These are phyloP conservation scores for Piper longum DNA, from an alignment of 164 flowering plant species.

Conservation along the genomic window DNA sequence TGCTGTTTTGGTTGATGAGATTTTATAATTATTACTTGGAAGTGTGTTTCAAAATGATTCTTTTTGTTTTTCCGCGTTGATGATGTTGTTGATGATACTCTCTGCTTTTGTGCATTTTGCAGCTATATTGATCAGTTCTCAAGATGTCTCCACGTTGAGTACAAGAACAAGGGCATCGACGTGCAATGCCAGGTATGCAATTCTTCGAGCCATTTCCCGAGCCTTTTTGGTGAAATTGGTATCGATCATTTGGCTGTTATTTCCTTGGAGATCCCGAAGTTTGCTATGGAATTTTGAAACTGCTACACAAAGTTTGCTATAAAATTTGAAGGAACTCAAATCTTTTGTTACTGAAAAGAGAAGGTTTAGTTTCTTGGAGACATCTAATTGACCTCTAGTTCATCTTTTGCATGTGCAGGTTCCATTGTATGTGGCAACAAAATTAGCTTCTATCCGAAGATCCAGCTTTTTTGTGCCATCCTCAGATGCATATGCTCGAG, in stretches of 20 bases:
- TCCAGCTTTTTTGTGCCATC: constrained; percentile 87
- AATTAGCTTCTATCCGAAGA: constrained; percentile 75
- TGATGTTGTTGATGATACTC: too few relatives aligned
- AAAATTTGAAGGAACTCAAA: too few relatives aligned
- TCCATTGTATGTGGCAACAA: constrained; percentile 87
- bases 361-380: not conserved
- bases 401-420: constrained; percentile 28
- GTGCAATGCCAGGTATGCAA: constrained; percentile 65
- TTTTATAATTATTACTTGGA: not conserved
- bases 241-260: not conserved
- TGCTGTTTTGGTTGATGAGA: too few relatives aligned
- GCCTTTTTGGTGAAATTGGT: not conserved
- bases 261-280: too few relatives aligned
- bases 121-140: constrained; percentile 53
- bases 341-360: not conserved
- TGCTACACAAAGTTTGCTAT: not conserved
- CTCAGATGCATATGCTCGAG: constrained; percentile 65
- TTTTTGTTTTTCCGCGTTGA: too few relatives aligned
- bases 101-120: constrained; percentile 5
- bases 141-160: constrained; percentile 42
- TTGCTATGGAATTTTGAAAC: not conserved
- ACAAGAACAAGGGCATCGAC: constrained; percentile 49
- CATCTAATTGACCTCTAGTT: not conserved
- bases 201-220: not conserved
- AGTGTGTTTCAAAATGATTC: not conserved